Evolutionary conservation across 202 grass and related monocot genomes (phyloP).

Genomic region (Zoysia matrella): DNA sequence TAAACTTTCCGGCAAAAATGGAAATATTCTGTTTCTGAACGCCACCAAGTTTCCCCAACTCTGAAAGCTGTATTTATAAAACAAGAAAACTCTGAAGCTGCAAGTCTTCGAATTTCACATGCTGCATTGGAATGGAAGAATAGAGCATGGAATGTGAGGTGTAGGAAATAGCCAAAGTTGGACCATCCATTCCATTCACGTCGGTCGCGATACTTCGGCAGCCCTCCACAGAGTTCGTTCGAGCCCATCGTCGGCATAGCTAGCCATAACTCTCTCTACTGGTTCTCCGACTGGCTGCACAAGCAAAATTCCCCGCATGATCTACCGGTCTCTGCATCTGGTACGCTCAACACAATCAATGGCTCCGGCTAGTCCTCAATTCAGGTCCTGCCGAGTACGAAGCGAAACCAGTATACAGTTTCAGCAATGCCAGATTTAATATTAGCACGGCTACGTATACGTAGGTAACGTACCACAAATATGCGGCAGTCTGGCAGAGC

Average conservation of each 20-base stretch:
- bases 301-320: background rate
- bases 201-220: conserved; percentile 26
- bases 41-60: background rate
- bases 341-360: conserved; percentile 24
- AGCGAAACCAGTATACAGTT: background rate
- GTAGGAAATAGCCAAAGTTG: conserved; percentile 27
- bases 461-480: too few species aligned
- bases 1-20: background rate
- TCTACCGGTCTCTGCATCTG: conserved; percentile 29
- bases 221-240: conserved; percentile 2
- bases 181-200: conserved; percentile 40
- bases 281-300: conserved; percentile 14
- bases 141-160: background rate
- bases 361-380: background rate
- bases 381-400: background rate
- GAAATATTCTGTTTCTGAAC: background rate
- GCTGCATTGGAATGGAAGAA: background rate
- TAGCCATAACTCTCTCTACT: conserved; percentile 21
- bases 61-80: background rate
- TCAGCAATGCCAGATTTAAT: background rate
- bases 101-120: background rate
- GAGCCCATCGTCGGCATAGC: background rate
- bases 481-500: too few species aligned
- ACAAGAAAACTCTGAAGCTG: background rate
- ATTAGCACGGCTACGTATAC: too few species aligned